These are phyloP conservation scores for Vachellia collinsii DNA, from an alignment of 306 rosid genomes.

Conservation along the genomic window DNA sequence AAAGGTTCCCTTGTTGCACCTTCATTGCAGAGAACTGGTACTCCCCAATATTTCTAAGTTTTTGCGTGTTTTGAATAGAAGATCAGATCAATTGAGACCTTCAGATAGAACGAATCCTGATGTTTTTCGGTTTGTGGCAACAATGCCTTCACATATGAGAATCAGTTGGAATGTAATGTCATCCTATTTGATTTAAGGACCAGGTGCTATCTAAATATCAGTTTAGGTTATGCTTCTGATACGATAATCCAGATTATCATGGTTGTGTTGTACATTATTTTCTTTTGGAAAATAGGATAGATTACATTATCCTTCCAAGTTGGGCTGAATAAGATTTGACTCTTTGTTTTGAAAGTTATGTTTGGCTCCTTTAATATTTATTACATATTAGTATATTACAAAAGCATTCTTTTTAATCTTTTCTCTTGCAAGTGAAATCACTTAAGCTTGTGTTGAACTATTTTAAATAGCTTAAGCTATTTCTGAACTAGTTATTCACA, in stretches of 20 bases:
- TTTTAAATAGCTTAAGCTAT: no score
- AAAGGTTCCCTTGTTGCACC: constrained; percentile 87
- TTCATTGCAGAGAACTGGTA: constrained; percentile 81
- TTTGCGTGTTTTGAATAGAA: constrained; percentile 50
- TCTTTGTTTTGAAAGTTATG: no score
- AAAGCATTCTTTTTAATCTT: no score
- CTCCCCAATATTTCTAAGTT: constrained; percentile 88
- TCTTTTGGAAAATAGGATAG: neutral
- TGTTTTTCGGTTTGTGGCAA: constrained; percentile 80
- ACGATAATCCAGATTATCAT: neutral
- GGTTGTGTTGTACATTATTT: neutral
- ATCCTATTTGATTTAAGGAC: constrained; percentile 69
- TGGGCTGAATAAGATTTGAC: neutral
- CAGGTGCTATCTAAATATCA: neutral
- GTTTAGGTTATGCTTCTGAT: neutral
- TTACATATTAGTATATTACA: no score
- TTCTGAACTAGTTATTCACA: no score
- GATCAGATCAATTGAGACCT: constrained; percentile 42
- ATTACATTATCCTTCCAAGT: neutral
- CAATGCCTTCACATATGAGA: constrained; percentile 95
- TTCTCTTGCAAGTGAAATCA: no score
- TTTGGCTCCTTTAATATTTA: no score
- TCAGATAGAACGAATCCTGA: constrained; percentile 53
- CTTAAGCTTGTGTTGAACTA: no score
- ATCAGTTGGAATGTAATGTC: constrained; percentile 99